A percentile compares a stretch with the other conserved stretches of the same genome.
These are phyloP conservation scores for Graphiopsis chlorocephala DNA, from an alignment of 2,329 filamentous ascomycete genomes.

Conservation along the genomic window DNA sequence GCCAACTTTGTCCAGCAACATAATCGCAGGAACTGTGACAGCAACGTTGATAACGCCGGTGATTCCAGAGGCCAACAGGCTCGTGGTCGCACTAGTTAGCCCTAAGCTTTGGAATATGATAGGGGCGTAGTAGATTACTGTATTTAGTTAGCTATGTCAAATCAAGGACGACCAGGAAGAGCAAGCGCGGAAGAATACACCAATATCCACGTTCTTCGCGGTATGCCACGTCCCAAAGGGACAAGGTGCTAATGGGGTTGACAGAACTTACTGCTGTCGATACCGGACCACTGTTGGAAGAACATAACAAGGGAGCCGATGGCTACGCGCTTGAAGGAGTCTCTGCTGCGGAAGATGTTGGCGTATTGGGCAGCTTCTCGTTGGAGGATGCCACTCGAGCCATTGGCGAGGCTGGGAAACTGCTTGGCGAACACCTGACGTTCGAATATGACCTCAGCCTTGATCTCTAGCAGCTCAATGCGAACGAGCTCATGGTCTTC, in stretches of 20 bases:
- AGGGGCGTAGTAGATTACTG: slow-evolving; percentile 28
- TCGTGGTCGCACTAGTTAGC: slow-evolving; percentile 28
- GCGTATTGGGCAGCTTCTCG: background rate
- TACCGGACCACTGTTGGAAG: slow-evolving; percentile 40
- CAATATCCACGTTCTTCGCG: too few relatives aligned
- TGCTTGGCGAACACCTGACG: slow-evolving; percentile 32
- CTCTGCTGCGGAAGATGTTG: slow-evolving; percentile 25
- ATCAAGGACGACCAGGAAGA: too few relatives aligned
- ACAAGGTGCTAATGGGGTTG: too few relatives aligned
- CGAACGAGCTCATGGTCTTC: slow-evolving; percentile 65
- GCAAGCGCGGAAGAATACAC: too few relatives aligned
- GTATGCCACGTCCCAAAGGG: too few relatives aligned
- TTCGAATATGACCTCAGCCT: slow-evolving; percentile 74
- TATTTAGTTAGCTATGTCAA: too few relatives aligned
- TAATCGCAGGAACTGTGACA: slow-evolving; percentile 61
- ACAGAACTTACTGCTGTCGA: too few relatives aligned
- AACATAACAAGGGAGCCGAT: slow-evolving; percentile 24
- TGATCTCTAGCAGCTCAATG: slow-evolving; percentile 77
- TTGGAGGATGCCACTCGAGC: background rate
- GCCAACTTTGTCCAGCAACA: slow-evolving; percentile 65
- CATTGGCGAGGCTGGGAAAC: background rate
- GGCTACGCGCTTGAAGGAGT: slow-evolving; percentile 25
- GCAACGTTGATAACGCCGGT: slow-evolving; percentile 68
- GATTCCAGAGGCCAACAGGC: slow-evolving; percentile 64
- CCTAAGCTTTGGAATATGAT: slow-evolving; percentile 40